phyloP scores from a whole-genome alignment of 345 rosid species.

The Camelina hispida region DNA sequence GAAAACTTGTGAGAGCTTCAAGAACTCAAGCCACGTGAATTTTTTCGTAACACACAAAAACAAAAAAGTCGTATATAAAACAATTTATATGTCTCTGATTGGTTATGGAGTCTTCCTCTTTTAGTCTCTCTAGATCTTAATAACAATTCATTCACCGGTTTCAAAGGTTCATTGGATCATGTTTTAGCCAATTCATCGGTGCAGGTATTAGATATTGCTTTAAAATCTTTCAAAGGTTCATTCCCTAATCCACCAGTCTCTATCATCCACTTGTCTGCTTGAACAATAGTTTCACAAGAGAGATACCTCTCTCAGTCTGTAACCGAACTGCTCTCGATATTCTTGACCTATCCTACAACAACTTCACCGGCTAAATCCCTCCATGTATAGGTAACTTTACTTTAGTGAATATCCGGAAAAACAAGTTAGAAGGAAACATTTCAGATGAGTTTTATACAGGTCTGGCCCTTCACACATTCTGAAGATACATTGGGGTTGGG shows the following conservation, averaged over 20 bases:
- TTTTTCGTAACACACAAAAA: too few relatives aligned
- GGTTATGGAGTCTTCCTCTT: conserved; percentile 33
- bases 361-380: conserved; percentile 31
- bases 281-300: conserved; percentile 42
- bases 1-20: too few relatives aligned
- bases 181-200: conserved; percentile 14
- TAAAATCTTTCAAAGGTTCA: conserved; percentile 36
- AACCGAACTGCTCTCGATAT: conserved; percentile 27
- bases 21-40: too few relatives aligned
- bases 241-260: conserved; percentile 33
- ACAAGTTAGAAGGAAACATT: conserved; percentile 35
- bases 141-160: conserved; percentile 25
- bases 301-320: conserved; percentile 34
- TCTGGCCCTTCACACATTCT: too few relatives aligned
- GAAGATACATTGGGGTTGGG: too few relatives aligned
- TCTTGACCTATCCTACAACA: conserved; percentile 41
- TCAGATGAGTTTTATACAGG: conserved; percentile 32
- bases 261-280: conserved; percentile 32
- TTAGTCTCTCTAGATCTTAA: not conserved
- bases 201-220: conserved; percentile 28
- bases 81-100: too few relatives aligned
- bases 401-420: conserved; percentile 37
- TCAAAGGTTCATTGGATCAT: conserved; percentile 17
- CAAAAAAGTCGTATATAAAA: too few relatives aligned
- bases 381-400: conserved; percentile 32